Evolutionary conservation across 495 filamentous ascomycete genomes (phyloP).

Genomic region (Penicillium paxilli): DNA sequence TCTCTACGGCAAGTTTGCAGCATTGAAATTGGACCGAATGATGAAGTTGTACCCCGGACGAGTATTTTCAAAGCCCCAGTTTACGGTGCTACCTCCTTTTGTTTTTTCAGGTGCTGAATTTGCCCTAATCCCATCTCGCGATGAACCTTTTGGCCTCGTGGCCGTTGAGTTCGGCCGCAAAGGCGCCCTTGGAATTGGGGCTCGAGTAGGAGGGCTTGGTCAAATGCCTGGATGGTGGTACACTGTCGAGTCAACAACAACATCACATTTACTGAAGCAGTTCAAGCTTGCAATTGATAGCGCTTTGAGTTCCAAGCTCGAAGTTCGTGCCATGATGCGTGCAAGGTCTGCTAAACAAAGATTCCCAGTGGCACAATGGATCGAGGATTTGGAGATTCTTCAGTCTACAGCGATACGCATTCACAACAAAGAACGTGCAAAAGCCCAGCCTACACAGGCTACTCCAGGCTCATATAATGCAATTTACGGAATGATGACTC

Average conservation of each 20-base stretch:
- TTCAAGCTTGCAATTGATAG: conserved; percentile 69
- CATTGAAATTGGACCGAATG: conserved; percentile 67
- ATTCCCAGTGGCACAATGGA: conserved; percentile 72
- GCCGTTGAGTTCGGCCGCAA: conserved; percentile 80
- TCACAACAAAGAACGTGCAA: conserved; percentile 41
- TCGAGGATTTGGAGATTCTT: conserved; percentile 61
- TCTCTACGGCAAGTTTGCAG: conserved; percentile 76
- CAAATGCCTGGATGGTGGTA: conserved; percentile 82
- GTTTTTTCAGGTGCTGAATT: conserved; percentile 81
- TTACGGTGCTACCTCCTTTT: conserved; percentile 70
- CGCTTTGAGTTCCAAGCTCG: conserved; percentile 60
- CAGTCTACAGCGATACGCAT: conserved; percentile 56
- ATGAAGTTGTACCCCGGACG: conserved; percentile 77
- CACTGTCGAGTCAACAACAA: conserved; percentile 67
- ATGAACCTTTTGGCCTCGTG: conserved; percentile 81
- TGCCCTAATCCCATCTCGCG: conserved; percentile 74
- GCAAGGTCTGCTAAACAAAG: conserved; percentile 75
- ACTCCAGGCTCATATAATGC: conserved; percentile 39
- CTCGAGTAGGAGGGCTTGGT: conserved; percentile 65
- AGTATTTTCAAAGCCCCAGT: conserved; percentile 75
- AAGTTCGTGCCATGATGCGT: conserved; percentile 66
- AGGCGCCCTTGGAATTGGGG: conserved; percentile 73
- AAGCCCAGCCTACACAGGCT: conserved; percentile 29
- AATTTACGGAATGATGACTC: conserved; percentile 42
- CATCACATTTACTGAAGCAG: conserved; percentile 69